Percentiles rank a stretch among this genome's conserved stretches.
phyloP scores from a whole-genome alignment of 1,284 basidiomycete species.

The Fomitopsis schrenkii region DNA sequence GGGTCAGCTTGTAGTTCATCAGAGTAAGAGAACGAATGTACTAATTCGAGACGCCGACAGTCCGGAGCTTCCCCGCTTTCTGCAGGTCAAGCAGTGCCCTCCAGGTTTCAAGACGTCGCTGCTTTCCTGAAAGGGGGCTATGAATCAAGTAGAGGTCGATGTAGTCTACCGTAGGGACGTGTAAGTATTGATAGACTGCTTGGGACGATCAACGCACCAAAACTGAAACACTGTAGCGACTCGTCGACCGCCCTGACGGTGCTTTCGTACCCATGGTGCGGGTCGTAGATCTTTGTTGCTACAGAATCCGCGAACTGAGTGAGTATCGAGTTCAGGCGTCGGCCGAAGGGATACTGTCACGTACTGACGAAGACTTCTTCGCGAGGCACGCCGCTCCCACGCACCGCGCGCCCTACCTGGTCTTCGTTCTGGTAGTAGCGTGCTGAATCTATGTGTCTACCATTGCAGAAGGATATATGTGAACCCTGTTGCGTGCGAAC shows the following conservation, averaged over 20 bases:
- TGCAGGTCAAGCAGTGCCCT: constrained; percentile 39
- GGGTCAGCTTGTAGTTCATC: too few species aligned
- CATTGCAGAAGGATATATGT: too few species aligned
- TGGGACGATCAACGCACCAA: constrained; percentile 9
- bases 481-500: too few species aligned
- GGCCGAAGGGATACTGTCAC: constrained; percentile 14
- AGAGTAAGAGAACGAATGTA: constrained; percentile 21
- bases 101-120: constrained; percentile 42
- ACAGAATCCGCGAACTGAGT: neutral
- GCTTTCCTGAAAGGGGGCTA: constrained; percentile 40
- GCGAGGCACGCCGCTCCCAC: constrained; percentile 46
- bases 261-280: constrained; percentile 17
- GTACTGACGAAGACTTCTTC: constrained; percentile 68
- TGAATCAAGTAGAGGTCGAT: constrained; percentile 63
- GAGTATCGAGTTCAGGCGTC: neutral
- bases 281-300: constrained; percentile 17
- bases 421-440: constrained; percentile 75
- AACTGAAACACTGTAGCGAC: constrained; percentile 17
- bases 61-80: constrained; percentile 46
- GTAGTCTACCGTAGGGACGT: constrained; percentile 32
- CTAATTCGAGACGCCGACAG: constrained; percentile 66
- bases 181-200: neutral
- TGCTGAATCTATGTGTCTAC: constrained; percentile 67
- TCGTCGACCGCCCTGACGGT: constrained; percentile 15
- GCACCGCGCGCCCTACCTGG: constrained; percentile 54